These are phyloP conservation scores for Cercospora sp. DNA, from an alignment of 2,329 filamentous ascomycete species.

Conservation along the genomic window DNA sequence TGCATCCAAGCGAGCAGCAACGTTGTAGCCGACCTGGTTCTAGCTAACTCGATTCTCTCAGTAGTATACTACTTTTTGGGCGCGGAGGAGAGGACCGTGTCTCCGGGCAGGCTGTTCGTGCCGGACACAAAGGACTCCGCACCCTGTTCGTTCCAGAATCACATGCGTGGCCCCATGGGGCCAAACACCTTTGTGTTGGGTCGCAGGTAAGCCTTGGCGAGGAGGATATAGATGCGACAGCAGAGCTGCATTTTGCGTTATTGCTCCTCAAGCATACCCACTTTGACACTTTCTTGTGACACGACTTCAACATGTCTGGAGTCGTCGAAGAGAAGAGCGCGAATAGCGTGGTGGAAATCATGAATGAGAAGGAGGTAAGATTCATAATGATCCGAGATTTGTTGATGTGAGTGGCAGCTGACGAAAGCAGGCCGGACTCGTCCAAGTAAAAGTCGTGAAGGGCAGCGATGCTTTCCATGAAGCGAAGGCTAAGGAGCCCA, in stretches of 20 bases:
- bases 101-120: constrained; percentile 11
- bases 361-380: constrained; percentile 20
- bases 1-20: neutral
- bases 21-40: neutral
- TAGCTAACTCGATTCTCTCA: neutral
- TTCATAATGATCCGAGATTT: neutral
- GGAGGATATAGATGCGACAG: constrained; percentile 14
- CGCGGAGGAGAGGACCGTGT: constrained; percentile 16
- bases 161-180: neutral
- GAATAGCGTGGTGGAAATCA: constrained; percentile 15
- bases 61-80: neutral
- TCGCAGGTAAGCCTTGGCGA: constrained; percentile 8
- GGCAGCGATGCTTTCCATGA: constrained; percentile 58
- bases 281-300: neutral
- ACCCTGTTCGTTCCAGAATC: constrained; percentile 9
- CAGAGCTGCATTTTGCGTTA: neutral
- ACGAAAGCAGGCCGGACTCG: constrained; percentile 6
- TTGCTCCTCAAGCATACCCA: neutral
- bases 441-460: constrained; percentile 41
- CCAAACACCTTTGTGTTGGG: neutral
- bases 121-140: constrained; percentile 13
- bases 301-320: constrained; percentile 9
- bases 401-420: neutral
- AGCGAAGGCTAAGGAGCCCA: constrained; percentile 56
- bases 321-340: constrained; percentile 14